Conservation (phyloP, 257 asterid genomes). For the Orobanche coerulescens region DNA sequence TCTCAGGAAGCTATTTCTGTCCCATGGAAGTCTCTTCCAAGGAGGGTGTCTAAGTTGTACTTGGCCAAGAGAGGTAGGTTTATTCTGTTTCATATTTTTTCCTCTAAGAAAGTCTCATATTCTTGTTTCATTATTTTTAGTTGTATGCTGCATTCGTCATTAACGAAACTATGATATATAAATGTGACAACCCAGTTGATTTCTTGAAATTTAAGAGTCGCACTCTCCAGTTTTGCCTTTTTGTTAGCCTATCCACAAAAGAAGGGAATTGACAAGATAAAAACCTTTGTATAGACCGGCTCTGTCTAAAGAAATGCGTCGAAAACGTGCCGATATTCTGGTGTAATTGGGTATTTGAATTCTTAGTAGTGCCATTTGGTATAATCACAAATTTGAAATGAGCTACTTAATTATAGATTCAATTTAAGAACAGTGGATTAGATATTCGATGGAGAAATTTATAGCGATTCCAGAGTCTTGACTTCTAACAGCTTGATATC, state of each 20-base stretch:
- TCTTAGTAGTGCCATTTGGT: too few relatives aligned
- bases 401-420: background rate
- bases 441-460: background rate
- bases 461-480: background rate
- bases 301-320: too few relatives aligned
- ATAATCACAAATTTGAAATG: background rate
- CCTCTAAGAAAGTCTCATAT: slow-evolving; percentile 1
- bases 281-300: too few relatives aligned
- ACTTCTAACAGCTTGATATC: background rate
- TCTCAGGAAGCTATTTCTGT: slow-evolving; percentile 72
- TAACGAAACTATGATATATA: background rate
- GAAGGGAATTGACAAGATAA: too few relatives aligned
- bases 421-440: background rate
- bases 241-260: too few relatives aligned
- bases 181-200: background rate
- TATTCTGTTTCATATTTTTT: background rate
- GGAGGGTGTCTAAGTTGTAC: slow-evolving; percentile 72
- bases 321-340: too few relatives aligned
- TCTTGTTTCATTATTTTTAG: background rate
- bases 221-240: too few relatives aligned
- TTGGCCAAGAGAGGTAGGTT: slow-evolving; percentile 82
- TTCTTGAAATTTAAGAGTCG: too few relatives aligned
- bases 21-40: slow-evolving; percentile 89
- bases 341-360: too few relatives aligned
- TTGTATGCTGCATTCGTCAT: slow-evolving; percentile 1